phyloP scores from a whole-genome alignment of 2,329 filamentous ascomycete genomes.

The Colletotrichum sp. region DNA sequence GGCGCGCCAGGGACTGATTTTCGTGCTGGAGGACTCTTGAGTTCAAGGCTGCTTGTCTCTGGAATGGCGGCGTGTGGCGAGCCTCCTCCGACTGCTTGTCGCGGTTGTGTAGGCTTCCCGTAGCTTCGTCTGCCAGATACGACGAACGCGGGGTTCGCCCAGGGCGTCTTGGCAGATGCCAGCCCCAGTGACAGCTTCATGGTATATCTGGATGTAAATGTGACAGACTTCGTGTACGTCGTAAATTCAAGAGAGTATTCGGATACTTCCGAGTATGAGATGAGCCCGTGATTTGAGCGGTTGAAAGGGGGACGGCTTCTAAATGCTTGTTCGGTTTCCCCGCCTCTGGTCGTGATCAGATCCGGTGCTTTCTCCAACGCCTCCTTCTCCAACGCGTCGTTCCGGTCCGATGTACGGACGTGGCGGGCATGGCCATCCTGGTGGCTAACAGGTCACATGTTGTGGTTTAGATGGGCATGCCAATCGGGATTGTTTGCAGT shows the following conservation, averaged over 20 bases:
- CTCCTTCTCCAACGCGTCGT: background rate
- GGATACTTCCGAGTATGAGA: background rate
- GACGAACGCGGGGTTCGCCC: background rate
- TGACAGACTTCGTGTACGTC: background rate
- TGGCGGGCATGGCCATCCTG: constrained; percentile 6
- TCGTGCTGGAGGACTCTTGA: background rate
- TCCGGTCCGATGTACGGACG: constrained; percentile 14
- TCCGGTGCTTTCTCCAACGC: background rate
- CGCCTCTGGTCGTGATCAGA: background rate
- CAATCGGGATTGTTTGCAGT: background rate
- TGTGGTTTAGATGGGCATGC: background rate
- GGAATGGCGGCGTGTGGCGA: constrained; percentile 6
- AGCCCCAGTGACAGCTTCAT: constrained; percentile 5
- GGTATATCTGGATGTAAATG: background rate
- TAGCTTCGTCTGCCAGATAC: constrained; percentile 3
- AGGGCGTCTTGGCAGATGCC: constrained; percentile 3
- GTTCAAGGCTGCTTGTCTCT: background rate
- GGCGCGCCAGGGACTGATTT: constrained; percentile 17
- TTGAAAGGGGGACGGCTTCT: background rate
- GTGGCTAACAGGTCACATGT: background rate
- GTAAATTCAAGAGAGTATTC: background rate
- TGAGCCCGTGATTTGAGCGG: background rate
- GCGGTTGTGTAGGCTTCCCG: constrained; percentile 11
- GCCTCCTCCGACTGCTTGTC: background rate
- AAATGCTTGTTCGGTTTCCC: background rate